Evolutionary conservation across 2,329 filamentous ascomycete species (phyloP).

Genomic region (Penicillium sp.): DNA sequence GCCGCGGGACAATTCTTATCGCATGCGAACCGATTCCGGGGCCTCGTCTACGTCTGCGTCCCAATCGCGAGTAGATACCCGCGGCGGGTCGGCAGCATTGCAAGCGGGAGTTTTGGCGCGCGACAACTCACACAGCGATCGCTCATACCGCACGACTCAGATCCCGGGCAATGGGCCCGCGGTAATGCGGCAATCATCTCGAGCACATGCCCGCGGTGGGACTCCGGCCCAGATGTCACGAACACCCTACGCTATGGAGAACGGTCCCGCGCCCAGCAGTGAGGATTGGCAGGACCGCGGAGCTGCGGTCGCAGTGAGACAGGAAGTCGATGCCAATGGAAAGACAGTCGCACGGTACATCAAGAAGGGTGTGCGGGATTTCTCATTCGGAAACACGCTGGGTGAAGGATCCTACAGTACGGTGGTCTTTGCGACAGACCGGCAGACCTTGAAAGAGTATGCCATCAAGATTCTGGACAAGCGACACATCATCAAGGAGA

Average conservation of each 20-base stretch:
- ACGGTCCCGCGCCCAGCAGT: constrained; percentile 65
- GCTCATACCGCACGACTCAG: constrained; percentile 67
- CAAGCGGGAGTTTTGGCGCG: constrained; percentile 65
- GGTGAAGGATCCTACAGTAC: constrained; percentile 98
- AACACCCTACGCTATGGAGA: constrained; percentile 60
- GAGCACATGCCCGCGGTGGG: constrained; percentile 62
- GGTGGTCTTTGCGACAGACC: constrained; percentile 88
- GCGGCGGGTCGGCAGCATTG: constrained; percentile 62
- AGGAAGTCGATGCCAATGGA: constrained; percentile 83
- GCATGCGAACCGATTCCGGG: constrained; percentile 63
- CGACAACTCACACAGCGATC: constrained; percentile 70
- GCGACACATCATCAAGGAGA: constrained; percentile 98
- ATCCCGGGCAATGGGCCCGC: constrained; percentile 63
- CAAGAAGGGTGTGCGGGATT: constrained; percentile 97
- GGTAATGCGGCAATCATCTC: constrained; percentile 76
- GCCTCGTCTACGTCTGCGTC: constrained; percentile 60
- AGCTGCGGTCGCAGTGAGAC: constrained; percentile 79
- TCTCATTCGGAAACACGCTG: constrained; percentile 85
- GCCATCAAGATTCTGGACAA: constrained; percentile 98
- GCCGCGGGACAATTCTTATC: constrained; percentile 52
- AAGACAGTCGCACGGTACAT: constrained; percentile 79
- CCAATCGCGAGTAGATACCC: constrained; percentile 65
- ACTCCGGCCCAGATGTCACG: constrained; percentile 41
- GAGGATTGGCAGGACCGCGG: constrained; percentile 97
- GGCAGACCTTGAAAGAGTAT: constrained; percentile 92